Conservation (phyloP, 345 rosid genomes). For the Linum tenue region DNA sequence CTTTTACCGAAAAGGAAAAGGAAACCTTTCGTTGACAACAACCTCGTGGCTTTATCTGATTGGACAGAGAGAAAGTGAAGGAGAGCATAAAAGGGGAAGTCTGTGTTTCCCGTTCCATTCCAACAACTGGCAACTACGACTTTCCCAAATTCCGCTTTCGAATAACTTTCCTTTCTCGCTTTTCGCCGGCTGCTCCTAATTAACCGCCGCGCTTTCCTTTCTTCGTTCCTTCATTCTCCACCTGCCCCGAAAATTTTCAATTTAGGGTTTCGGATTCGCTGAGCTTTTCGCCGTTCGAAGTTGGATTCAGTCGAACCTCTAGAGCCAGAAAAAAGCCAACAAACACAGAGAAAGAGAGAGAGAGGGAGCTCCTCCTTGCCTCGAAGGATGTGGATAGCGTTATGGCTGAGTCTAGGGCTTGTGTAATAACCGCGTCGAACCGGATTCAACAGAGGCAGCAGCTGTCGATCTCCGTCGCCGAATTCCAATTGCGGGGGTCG, state of each 20-base stretch:
- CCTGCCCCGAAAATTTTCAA: not conserved
- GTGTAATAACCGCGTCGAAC: conserved; percentile 17
- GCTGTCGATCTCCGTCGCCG: not conserved
- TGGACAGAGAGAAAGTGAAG: too few species aligned
- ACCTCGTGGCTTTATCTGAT: too few species aligned
- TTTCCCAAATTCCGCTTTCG: too few species aligned
- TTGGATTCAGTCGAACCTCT: not conserved
- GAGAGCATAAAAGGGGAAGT: too few species aligned
- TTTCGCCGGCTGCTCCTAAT: not conserved
- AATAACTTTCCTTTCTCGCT: not conserved
- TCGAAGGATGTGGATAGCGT: conserved; percentile 11
- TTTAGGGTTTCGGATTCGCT: not conserved
- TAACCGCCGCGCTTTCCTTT: not conserved
- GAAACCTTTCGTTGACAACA: too few species aligned
- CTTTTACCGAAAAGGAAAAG: too few species aligned
- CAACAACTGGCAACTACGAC: too few species aligned
- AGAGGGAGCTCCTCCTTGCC: not conserved
- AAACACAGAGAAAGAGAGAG: not conserved
- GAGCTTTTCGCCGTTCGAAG: not conserved
- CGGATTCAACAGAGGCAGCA: not conserved
- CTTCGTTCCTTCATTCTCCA: not conserved
- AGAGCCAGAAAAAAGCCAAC: too few species aligned
- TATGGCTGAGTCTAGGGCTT: conserved; percentile 12
- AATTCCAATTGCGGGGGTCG: conserved; percentile 8
- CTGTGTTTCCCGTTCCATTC: too few species aligned